Percentiles rank a stretch among this genome's conserved stretches.
These are phyloP conservation scores for Purpureocillium takamizusanense DNA, from an alignment of 2,329 filamentous ascomycete species.

Conservation along the genomic window DNA sequence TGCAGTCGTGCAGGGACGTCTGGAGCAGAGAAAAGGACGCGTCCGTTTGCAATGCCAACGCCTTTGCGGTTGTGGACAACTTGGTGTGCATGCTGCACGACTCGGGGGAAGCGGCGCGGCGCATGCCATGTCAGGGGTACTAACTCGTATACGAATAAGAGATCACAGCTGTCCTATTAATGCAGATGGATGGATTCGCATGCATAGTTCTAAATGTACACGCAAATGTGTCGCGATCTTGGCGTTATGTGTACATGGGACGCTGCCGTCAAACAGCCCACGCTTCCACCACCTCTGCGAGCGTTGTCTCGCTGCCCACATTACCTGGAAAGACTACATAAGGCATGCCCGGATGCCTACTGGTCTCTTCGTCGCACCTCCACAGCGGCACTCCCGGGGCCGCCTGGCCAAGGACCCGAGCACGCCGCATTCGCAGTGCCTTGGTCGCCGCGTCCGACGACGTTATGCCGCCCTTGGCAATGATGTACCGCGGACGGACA, in stretches of 20 bases:
- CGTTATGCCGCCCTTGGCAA: conserved; percentile 52
- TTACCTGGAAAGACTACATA: conserved; percentile 52
- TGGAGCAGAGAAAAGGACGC: conserved; percentile 5
- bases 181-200: too few relatives aligned
- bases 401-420: conserved; percentile 44
- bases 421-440: conserved; percentile 40
- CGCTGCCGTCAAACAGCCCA: conserved; percentile 5
- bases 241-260: too few relatives aligned
- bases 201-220: too few relatives aligned
- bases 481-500: conserved; percentile 42
- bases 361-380: conserved; percentile 42
- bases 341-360: conserved; percentile 38
- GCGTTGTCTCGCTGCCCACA: conserved; percentile 39
- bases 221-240: too few relatives aligned
- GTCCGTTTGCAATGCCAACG: conserved; percentile 7
- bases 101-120: neutral
- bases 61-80: conserved; percentile 5
- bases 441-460: conserved; percentile 49
- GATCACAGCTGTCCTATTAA: too few relatives aligned
- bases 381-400: conserved; percentile 48
- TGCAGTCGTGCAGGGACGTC: conserved; percentile 7
- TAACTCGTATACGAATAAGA: too few relatives aligned
- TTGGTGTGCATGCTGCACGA: conserved; percentile 3
- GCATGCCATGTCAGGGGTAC: too few relatives aligned
- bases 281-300: conserved; percentile 31